phyloP scores from a whole-genome alignment of 331 rosid species.

The Saraca asoca region DNA sequence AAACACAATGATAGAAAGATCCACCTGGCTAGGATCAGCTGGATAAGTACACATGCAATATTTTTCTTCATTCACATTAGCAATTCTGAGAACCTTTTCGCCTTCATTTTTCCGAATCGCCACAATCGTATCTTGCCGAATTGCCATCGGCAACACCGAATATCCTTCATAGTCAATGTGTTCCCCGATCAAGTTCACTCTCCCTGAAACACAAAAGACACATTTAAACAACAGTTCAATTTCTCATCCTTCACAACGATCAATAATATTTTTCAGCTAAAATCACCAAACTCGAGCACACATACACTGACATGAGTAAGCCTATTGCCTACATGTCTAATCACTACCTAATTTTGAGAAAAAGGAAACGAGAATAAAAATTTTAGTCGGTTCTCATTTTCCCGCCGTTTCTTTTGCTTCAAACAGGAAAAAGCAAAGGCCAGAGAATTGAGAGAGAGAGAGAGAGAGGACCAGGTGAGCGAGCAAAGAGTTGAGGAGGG shows the following conservation, averaged over 20 bases:
- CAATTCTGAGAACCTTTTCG: conserved; percentile 64
- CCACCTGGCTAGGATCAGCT: conserved; percentile 88
- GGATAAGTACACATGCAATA: conserved; percentile 75
- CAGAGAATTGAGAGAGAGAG: neutral
- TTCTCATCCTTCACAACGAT: neutral
- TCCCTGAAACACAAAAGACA: conserved; percentile 53
- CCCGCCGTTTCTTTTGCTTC: neutral
- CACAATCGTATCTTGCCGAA: conserved; percentile 84
- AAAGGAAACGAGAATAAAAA: neutral
- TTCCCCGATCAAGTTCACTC: conserved; percentile 98
- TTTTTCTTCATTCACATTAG: conserved; percentile 68
- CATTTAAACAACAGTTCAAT: neutral
- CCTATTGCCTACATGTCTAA: neutral
- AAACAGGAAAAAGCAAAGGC: neutral
- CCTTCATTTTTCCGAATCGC: conserved; percentile 62
- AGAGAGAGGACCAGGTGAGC: conserved; percentile 72
- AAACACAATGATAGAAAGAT: neutral
- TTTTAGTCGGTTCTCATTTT: neutral
- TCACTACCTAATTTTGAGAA: neutral
- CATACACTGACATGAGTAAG: neutral
- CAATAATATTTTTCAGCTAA: neutral
- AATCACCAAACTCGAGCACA: neutral
- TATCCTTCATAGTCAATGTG: conserved; percentile 95
- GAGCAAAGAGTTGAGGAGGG: conserved; percentile 72
- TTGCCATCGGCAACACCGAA: conserved; percentile 98